Evolutionary conservation across 2,329 filamentous ascomycete genomes (phyloP).

Genomic region (Chrysosphaeria jannelii): DNA sequence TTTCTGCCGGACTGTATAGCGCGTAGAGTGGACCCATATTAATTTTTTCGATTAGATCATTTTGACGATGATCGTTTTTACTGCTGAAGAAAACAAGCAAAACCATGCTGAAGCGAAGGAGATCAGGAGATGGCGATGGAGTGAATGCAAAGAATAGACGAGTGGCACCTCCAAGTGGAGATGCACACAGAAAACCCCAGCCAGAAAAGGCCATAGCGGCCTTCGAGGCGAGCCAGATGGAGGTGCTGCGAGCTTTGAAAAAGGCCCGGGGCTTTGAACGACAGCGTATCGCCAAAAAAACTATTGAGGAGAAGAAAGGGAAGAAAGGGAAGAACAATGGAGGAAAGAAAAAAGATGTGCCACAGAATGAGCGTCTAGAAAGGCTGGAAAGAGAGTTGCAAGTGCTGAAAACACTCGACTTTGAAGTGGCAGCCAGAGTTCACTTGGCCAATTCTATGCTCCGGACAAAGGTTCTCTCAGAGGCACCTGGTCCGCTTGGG

Average conservation of each 20-base stretch:
- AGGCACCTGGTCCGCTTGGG: conserved; percentile 14
- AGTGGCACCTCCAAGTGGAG: too few species aligned
- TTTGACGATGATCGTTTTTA: too few species aligned
- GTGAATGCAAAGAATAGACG: too few species aligned
- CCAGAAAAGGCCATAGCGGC: conserved; percentile 3
- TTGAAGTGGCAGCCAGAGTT: conserved; percentile 23
- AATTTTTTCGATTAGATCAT: too few species aligned
- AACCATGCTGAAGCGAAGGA: conserved; percentile 30
- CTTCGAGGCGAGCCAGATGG: conserved; percentile 8
- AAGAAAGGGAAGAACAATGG: conserved; percentile 1
- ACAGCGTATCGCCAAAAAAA: conserved; percentile 37
- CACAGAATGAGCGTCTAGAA: conserved; percentile 15
- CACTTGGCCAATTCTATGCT: conserved; percentile 24
- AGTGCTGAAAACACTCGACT: conserved; percentile 26
- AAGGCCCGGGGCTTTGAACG: conserved; percentile 46
- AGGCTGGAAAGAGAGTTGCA: conserved; percentile 30
- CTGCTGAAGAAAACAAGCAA: too few species aligned
- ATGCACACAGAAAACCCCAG: conserved; percentile 2
- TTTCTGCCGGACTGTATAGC: too few species aligned
- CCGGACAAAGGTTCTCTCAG: conserved; percentile 20
- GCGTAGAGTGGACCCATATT: too few species aligned
- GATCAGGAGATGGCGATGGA: not conserved
- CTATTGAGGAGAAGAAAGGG: conserved; percentile 14
- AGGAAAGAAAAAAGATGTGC: not conserved
- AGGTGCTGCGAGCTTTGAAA: conserved; percentile 37